Evolutionary conservation across 2,329 filamentous ascomycete species (phyloP).

Genomic region (Penicillium verrucosum): DNA sequence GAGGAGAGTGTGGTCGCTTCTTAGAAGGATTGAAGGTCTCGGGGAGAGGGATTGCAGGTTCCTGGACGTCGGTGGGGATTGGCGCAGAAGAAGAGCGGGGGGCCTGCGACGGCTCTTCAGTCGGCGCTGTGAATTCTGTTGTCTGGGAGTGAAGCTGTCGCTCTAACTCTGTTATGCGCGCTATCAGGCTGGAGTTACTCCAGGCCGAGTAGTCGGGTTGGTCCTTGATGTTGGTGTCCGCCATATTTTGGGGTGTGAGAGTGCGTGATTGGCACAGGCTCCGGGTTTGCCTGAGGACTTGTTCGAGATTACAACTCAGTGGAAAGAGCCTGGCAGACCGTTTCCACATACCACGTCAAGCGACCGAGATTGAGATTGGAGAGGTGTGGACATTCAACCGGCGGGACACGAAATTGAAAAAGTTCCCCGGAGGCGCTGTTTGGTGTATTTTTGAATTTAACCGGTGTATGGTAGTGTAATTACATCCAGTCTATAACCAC

Average conservation of each 20-base stretch:
- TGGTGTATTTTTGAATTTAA: conserved; percentile 1
- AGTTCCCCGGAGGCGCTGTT: conserved; percentile 4
- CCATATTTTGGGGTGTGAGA: conserved; percentile 24
- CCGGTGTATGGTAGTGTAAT: neutral
- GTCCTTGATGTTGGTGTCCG: conserved; percentile 10
- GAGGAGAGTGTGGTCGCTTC: conserved; percentile 17
- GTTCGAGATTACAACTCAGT: conserved; percentile 13
- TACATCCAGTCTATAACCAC: neutral
- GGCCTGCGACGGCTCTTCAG: conserved; percentile 1
- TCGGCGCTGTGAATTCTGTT: conserved; percentile 28
- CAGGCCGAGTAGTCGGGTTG: conserved; percentile 59
- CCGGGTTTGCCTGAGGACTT: conserved; percentile 8
- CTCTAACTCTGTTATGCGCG: conserved; percentile 67
- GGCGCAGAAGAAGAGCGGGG: conserved; percentile 5
- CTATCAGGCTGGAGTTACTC: conserved; percentile 66
- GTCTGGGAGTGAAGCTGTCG: conserved; percentile 57
- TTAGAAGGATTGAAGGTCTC: conserved; percentile 9
- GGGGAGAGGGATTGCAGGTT: conserved; percentile 20
- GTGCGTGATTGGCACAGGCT: conserved; percentile 15
- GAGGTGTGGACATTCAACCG: neutral
- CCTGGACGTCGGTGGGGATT: conserved; percentile 17
- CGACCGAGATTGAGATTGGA: conserved; percentile 5
- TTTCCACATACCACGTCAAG: conserved; percentile 33
- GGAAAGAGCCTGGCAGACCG: conserved; percentile 14
- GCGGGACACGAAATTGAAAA: conserved; percentile 14